Conservation (phyloP, 2,329 filamentous ascomycete species). For the Fusarium sp. region DNA sequence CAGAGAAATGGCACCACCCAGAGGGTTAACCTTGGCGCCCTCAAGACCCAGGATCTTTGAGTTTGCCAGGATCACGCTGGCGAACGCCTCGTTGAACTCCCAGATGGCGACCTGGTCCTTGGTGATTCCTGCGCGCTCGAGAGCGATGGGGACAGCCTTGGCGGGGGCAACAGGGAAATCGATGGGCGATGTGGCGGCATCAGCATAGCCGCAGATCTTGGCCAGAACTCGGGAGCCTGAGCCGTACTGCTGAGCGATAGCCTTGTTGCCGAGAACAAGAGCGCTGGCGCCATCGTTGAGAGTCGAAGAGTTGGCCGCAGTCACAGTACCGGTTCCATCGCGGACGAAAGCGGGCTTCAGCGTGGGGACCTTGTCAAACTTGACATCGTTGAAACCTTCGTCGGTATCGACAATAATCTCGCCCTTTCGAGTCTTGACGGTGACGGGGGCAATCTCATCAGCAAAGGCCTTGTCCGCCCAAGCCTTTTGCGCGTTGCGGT, state of each 20-base stretch:
- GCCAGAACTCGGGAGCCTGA: conserved; percentile 82
- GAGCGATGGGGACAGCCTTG: conserved; percentile 88
- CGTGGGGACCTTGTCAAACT: conserved; percentile 82
- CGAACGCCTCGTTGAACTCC: conserved; percentile 99
- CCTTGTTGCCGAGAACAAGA: conserved; percentile 82
- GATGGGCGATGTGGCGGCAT: conserved; percentile 88
- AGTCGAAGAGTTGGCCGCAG: conserved; percentile 91
- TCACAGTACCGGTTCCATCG: conserved; percentile 87
- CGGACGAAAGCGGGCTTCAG: conserved; percentile 91
- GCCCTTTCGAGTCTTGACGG: conserved; percentile 83
- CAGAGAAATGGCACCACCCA: conserved; percentile 89
- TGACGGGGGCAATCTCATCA: conserved; percentile 90
- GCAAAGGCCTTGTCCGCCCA: conserved; percentile 84
- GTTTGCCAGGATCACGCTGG: conserved; percentile 93
- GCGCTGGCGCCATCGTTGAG: conserved; percentile 95
- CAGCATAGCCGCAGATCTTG: conserved; percentile 81
- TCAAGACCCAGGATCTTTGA: conserved; percentile 88
- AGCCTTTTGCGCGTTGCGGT: conserved; percentile 86
- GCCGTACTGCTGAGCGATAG: conserved; percentile 81
- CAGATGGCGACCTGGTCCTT: conserved; percentile 92
- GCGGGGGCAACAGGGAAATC: conserved; percentile 95
- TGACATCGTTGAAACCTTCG: conserved; percentile 87
- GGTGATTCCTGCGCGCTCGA: conserved; percentile 86
- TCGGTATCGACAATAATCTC: conserved; percentile 80
- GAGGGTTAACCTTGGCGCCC: conserved; percentile 80